Evolutionary conservation across 768 basidiomycete species (phyloP), one percentile per base, ranked within the genome.

Genomic region (Mycena venus): DNA sequence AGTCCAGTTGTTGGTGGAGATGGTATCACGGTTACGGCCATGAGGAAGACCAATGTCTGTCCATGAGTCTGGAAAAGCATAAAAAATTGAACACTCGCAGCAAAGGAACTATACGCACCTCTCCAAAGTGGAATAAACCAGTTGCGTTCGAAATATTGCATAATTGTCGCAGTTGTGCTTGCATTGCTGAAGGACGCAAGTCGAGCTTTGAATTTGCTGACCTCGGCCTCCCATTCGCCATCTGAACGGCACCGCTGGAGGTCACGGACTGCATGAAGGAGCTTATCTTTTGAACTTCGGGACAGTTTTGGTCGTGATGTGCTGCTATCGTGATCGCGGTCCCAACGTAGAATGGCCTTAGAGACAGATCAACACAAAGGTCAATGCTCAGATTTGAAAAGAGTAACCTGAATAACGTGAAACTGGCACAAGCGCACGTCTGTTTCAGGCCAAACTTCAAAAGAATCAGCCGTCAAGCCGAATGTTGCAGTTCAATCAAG

Each of bases 351-450:
- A 49, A 72, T 65, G 21, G 70, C 70, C 70, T 72, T 29, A 0
- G 25, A 15, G 56, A 21, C 21, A 27, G 7, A 11, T 61, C 25
- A 62, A 23, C 27, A 29, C 10, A 21, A 51, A 21, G 14, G 9
- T 9, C 2, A 17, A 29, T 17, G 17, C 19, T 27, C 9, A 8
- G 23, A 40, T 21, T 31, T 21, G 5, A 38, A 47, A n/a, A n/a
- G n/a, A n/a, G n/a, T 69, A 12, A 73, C 76, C 58, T 77, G 76
- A 27, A 77, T 72, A 32, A 77, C 68, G 32, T 77, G 76, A 21
- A 77, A 77, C 47, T 77, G 76, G 40, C 76, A 77, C 6, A 77
- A 14, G 4, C 70, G 71, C 34, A 77, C 62, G 17, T 12, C n/a
- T 0, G 62, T 34, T 1, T 44, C 38, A 4, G 74, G 56, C 63